phyloP scores from a whole-genome alignment of 768 basidiomycete genomes.

The Pisolithus marmoratus region DNA sequence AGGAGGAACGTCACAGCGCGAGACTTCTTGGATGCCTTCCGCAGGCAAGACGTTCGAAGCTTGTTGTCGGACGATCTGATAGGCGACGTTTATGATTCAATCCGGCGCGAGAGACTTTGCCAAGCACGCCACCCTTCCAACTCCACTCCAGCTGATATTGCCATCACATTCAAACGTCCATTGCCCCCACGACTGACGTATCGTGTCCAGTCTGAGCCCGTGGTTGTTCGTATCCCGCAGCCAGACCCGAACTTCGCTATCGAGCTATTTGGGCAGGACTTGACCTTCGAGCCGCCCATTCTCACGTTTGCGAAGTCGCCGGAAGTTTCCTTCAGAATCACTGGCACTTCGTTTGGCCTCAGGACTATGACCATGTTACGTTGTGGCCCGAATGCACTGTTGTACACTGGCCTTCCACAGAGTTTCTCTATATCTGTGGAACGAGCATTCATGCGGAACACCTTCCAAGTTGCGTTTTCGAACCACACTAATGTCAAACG shows the following conservation, averaged over 20 bases:
- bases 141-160: conserved; percentile 40
- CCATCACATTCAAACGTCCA: conserved; percentile 65
- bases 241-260: conserved; percentile 80
- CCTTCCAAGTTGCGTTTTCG: conserved; percentile 86
- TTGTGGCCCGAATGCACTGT: conserved; percentile 75
- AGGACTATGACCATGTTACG: conserved; percentile 83
- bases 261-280: conserved; percentile 80
- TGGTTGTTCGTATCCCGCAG: conserved; percentile 80
- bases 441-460: conserved; percentile 94
- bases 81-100: conserved; percentile 71
- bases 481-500: conserved; percentile 63
- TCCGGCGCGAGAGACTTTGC: conserved; percentile 63
- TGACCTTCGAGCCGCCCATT: conserved; percentile 81
- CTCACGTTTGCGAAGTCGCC: conserved; percentile 74
- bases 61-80: conserved; percentile 73
- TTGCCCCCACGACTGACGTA: conserved; percentile 80
- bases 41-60: conserved; percentile 65
- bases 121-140: conserved; percentile 55
- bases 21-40: conserved; percentile 82
- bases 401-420: conserved; percentile 76
- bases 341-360: conserved; percentile 75
- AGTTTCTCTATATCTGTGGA: conserved; percentile 77
- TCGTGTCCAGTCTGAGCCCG: conserved; percentile 81
- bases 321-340: conserved; percentile 87
- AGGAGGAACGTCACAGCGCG: conserved; percentile 59